These are phyloP conservation scores for Aspergillus bridgeri DNA, from an alignment of 495 filamentous ascomycete species.

Conservation along the genomic window DNA sequence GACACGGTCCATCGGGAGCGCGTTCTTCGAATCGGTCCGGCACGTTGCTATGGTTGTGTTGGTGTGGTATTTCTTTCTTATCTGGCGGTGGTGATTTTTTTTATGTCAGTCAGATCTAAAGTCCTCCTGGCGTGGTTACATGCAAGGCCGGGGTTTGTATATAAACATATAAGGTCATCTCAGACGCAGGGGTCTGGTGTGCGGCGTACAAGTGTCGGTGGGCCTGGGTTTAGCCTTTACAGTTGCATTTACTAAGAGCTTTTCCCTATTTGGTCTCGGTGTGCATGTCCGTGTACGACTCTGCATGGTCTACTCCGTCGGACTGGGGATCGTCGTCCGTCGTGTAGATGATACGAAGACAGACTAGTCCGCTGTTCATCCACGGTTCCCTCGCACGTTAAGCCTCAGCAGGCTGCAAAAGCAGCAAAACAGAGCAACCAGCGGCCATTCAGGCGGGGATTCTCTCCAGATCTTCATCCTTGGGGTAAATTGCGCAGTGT, in stretches of 20 bases:
- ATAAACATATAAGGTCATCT: not conserved
- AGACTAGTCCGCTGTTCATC: not conserved
- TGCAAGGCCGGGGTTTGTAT: not conserved
- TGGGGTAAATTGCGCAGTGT: not conserved
- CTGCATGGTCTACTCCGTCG: not conserved
- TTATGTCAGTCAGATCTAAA: too few relatives aligned
- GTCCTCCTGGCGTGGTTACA: too few relatives aligned
- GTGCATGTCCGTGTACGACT: not conserved
- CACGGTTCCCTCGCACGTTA: not conserved
- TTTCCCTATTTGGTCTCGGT: not conserved
- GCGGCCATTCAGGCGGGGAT: too few relatives aligned
- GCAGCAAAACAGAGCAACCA: too few relatives aligned
- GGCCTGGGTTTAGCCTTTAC: not conserved
- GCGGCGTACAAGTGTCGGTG: not conserved
- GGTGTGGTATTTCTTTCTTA: slow-evolving; percentile 49
- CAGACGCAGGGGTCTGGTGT: not conserved
- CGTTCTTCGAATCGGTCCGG: slow-evolving; percentile 30
- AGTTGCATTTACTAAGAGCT: not conserved
- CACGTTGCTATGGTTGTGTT: slow-evolving; percentile 44
- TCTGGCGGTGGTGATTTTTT: slow-evolving; percentile 45
- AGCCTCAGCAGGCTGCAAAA: too few relatives aligned
- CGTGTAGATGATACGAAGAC: not conserved
- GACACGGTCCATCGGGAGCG: slow-evolving; percentile 17
- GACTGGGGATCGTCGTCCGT: not conserved
- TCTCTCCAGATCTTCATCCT: not conserved